Base-by-base conservation (phyloP, 495 filamentous ascomycete species). In the Opeltia flavorubescens region DNA sequence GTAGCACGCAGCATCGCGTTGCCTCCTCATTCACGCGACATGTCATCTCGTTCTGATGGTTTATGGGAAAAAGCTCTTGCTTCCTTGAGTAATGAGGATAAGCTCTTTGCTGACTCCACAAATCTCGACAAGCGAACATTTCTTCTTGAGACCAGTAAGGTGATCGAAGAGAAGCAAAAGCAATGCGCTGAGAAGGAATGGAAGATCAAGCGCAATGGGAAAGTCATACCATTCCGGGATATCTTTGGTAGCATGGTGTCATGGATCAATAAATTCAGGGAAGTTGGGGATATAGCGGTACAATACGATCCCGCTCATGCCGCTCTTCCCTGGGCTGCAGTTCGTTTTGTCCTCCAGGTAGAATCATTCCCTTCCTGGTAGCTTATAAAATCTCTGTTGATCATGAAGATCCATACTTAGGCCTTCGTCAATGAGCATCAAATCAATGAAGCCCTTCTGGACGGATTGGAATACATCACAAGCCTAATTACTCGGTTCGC, bases 281-380 rank as follows among this genome's bases (percentile, higher is more conserved):
- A 45, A 6, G 34, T 58, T 17, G 57, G 51, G 3, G 55, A 59
- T 51, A 17, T 50, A 13, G 55, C 48, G 11, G 49, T 55, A 6
- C 43, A 50, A 30, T 58, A 53, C 45, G 55, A 59, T 25, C 55
- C 49, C 3, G 30, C 26, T 6, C 57, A 58, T 51, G 55, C 55
- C 1, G 52, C 57, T 7, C 38, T 59, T 7, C 57, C 57, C 6
- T 59, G 55, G 57, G 57, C 57, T 15, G 55, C 29, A 8, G 49
- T 59, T 27, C 49, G 57, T 24, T 55, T 58, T 24, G 27, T 58
- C 2, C 48, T 59, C 17, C 47, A 59, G 35, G 44, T 57, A 23
- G 30, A 15, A 9, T 9, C 30, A 15, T 15, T 33, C 15, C 5
- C 17, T 24, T 15, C 7, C 11, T 35, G 26, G 0, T 24, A 15